Evolutionary conservation across 257 asterid genomes (phyloP).

Genomic region (Cordia subcordata): DNA sequence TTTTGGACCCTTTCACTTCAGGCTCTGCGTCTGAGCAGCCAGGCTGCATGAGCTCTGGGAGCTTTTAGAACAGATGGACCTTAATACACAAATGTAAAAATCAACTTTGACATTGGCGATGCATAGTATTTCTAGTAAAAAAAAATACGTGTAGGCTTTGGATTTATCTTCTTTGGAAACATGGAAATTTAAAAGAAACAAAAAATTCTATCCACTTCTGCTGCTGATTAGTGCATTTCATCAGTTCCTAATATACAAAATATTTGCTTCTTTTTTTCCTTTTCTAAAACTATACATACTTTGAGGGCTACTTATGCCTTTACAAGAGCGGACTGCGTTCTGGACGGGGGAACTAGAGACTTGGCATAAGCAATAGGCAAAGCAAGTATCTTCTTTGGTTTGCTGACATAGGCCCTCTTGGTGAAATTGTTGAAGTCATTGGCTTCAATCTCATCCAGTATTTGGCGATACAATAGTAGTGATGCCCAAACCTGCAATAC

Average conservation of each 20-base stretch:
- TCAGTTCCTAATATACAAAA: slow-evolving; percentile 1
- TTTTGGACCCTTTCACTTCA: no score
- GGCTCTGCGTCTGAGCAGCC: no score
- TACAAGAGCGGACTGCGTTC: background rate
- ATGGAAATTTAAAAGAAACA: background rate
- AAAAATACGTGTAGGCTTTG: background rate
- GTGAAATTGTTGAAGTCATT: slow-evolving; percentile 18
- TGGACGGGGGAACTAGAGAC: slow-evolving; percentile 1
- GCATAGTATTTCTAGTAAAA: background rate
- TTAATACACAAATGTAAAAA: no score
- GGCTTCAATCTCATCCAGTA: slow-evolving; percentile 18
- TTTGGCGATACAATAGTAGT: slow-evolving; percentile 10
- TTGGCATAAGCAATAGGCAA: slow-evolving; percentile 9
- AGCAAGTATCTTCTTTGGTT: slow-evolving; percentile 9
- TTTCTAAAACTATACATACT: background rate
- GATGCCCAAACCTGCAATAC: slow-evolving; percentile 14
- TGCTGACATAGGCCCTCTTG: slow-evolving; percentile 14
- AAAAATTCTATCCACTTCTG: background rate
- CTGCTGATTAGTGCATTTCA: background rate
- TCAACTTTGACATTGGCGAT: no score
- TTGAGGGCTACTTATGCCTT: background rate
- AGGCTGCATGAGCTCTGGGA: no score
- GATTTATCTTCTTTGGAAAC: background rate
- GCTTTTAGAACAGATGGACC: no score
- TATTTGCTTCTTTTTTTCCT: background rate